Evolutionary conservation across 2,329 filamentous ascomycete genomes (phyloP).

Genomic region (Canariomyces notabilis): DNA sequence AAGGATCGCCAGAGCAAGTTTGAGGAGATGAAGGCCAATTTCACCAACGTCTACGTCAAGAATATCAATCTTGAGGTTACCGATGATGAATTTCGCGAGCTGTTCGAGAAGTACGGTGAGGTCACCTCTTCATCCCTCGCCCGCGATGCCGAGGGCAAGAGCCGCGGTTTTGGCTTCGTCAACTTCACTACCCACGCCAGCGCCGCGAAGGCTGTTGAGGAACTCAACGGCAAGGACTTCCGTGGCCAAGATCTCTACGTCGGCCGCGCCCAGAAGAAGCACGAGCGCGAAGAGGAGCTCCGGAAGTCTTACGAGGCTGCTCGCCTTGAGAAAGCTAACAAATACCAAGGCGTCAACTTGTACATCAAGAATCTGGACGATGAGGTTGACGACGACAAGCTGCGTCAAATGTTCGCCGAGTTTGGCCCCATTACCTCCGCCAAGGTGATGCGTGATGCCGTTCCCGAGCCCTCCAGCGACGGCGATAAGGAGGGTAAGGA

Average conservation of each 20-base stretch:
- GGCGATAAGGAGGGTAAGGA: conserved; percentile 49
- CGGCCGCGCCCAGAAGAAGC: conserved; percentile 98
- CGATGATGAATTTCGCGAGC: conserved; percentile 88
- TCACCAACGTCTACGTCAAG: conserved; percentile 99
- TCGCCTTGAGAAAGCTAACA: conserved; percentile 95
- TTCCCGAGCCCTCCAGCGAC: conserved; percentile 51
- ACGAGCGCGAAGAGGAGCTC: conserved; percentile 98
- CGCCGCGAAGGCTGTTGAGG: conserved; percentile 80
- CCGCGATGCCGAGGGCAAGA: conserved; percentile 84
- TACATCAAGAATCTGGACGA: conserved; percentile 99
- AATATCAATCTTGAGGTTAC: conserved; percentile 81
- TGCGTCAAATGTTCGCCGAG: conserved; percentile 85
- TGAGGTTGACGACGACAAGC: conserved; percentile 95
- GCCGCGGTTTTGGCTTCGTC: conserved; percentile 91
- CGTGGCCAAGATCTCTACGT: conserved; percentile 95
- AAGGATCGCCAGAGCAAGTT: conserved; percentile 99
- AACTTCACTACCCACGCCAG: conserved; percentile 92
- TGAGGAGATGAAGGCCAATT: conserved; percentile 99
- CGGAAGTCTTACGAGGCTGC: conserved; percentile 98
- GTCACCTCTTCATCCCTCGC: conserved; percentile 95
- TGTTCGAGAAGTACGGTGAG: conserved; percentile 88
- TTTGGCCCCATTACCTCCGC: conserved; percentile 96
- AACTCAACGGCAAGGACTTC: conserved; percentile 88
- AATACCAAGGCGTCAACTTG: conserved; percentile 98
- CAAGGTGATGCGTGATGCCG: conserved; percentile 94